Percentiles rank a stretch among this genome's conserved stretches.
Conservation (phyloP, 352 stramenopile species). For the Pseudoperonospora humuli region DNA sequence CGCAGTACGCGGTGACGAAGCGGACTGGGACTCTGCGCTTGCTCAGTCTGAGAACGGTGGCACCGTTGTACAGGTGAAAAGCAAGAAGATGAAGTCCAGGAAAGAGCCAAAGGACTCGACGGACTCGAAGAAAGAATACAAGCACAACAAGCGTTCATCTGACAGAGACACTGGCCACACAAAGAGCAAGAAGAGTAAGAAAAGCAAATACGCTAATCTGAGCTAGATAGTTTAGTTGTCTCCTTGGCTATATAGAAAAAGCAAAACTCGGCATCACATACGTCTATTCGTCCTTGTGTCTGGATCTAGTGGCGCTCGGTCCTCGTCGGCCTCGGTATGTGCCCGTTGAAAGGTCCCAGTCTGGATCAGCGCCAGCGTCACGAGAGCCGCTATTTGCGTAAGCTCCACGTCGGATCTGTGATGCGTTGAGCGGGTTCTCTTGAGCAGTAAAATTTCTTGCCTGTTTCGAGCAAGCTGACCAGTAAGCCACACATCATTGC, state of each 20-base stretch:
- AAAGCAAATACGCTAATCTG: conserved; percentile 75
- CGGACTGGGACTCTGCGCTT: conserved; percentile 85
- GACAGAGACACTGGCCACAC: conserved; percentile 39
- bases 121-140: conserved; percentile 41
- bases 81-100: conserved; percentile 68
- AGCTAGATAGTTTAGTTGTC: conserved; percentile 21
- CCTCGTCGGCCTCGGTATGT: conserved; percentile 50
- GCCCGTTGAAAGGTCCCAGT: conserved; percentile 72
- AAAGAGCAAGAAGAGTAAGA: conserved; percentile 64
- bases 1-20: conserved; percentile 88
- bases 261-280: no score
- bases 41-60: conserved; percentile 28
- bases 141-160: conserved; percentile 27
- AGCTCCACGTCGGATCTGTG: conserved; percentile 66
- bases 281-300: conserved; percentile 7
- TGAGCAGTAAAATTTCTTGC: conserved; percentile 49
- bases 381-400: conserved; percentile 79
- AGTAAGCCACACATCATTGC: not conserved
- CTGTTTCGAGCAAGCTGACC: conserved; percentile 18
- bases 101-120: conserved; percentile 78
- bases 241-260: conserved; percentile 21
- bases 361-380: conserved; percentile 70
- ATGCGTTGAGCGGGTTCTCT: conserved; percentile 52
- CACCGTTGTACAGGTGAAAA: conserved; percentile 77
- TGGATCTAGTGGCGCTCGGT: conserved; percentile 7